Percentiles rank a stretch among this genome's conserved stretches.
These are phyloP conservation scores for Gracilaria vermiculophylla DNA, from an alignment of 23 red algal species.

Conservation along the genomic window DNA sequence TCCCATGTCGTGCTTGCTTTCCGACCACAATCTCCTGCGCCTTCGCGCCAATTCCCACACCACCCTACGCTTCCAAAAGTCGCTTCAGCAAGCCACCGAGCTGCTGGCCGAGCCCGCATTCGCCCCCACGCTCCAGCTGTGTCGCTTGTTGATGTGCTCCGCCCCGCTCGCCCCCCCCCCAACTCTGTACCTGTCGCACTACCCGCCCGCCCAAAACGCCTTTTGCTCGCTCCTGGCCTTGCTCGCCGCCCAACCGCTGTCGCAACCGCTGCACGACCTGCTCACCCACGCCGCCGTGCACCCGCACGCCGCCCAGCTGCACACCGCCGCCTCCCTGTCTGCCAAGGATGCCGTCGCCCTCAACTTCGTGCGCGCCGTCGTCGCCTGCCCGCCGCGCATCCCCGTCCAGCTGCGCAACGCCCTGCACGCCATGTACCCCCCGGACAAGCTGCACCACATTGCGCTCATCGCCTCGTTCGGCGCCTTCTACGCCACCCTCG, in stretches of 20 bases:
- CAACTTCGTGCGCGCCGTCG: constrained; percentile 29
- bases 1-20: constrained; percentile 12
- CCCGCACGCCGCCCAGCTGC: neutral
- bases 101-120: neutral
- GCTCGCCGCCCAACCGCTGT: neutral
- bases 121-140: neutral
- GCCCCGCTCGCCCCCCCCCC: constrained; percentile 15
- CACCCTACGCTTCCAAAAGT: constrained; percentile 17
- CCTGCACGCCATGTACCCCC: neutral
- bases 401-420: constrained; percentile 20
- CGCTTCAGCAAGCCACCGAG: constrained; percentile 3
- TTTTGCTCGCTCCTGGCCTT: constrained; percentile 21
- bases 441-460: constrained; percentile 31
- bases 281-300: constrained; percentile 1
- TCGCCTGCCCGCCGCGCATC: constrained; percentile 16
- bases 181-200: constrained; percentile 29
- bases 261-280: constrained; percentile 5
- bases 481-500: constrained; percentile 37
- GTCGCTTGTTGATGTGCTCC: constrained; percentile 17
- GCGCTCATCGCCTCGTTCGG: constrained; percentile 25
- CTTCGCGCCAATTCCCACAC: constrained; percentile 20
- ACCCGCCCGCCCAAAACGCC: constrained; percentile 1
- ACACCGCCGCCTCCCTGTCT: neutral
- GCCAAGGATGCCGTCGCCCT: constrained; percentile 28
- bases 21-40: neutral